Evolutionary conservation across 768 basidiomycete species (phyloP).

Genomic region (Crucibulum laeve): DNA sequence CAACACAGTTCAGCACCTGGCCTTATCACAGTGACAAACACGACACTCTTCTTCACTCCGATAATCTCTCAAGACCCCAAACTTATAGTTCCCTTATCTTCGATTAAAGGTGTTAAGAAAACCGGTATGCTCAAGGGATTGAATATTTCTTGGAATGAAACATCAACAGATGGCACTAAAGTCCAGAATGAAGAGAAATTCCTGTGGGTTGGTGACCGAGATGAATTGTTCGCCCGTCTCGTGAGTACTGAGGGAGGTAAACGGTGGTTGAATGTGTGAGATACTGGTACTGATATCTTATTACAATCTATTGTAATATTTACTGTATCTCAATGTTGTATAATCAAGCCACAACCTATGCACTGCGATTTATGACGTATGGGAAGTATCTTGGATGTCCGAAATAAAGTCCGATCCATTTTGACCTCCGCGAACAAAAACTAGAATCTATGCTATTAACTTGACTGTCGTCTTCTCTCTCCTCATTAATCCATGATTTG

Average conservation of each 20-base stretch:
- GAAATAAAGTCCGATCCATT: too few relatives aligned
- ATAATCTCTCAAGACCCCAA: slow-evolving; percentile 41
- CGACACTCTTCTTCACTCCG: slow-evolving; percentile 50
- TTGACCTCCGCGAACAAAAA: too few relatives aligned
- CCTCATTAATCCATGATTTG: too few relatives aligned
- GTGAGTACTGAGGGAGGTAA: slow-evolving; percentile 42
- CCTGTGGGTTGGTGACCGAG: slow-evolving; percentile 53
- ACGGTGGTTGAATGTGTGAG: slow-evolving; percentile 45
- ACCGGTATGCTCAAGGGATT: slow-evolving; percentile 50
- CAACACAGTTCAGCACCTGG: slow-evolving; percentile 53
- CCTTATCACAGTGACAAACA: slow-evolving; percentile 51
- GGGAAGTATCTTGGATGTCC: too few relatives aligned
- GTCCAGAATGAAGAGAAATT: slow-evolving; percentile 50
- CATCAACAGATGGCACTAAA: slow-evolving; percentile 17
- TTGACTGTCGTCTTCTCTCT: too few relatives aligned
- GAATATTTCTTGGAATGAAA: slow-evolving; percentile 36
- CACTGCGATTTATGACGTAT: too few relatives aligned
- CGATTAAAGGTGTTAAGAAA: slow-evolving; percentile 56
- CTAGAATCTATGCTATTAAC: too few relatives aligned
- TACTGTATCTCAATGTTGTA: background rate
- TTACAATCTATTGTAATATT: background rate
- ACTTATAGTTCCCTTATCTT: slow-evolving; percentile 38
- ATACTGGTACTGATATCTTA: background rate
- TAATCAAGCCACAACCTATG: too few relatives aligned
- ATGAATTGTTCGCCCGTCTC: slow-evolving; percentile 64